Evolutionary conservation across 768 basidiomycete species (phyloP).

Genomic region (Infundibulicybe gibba): DNA sequence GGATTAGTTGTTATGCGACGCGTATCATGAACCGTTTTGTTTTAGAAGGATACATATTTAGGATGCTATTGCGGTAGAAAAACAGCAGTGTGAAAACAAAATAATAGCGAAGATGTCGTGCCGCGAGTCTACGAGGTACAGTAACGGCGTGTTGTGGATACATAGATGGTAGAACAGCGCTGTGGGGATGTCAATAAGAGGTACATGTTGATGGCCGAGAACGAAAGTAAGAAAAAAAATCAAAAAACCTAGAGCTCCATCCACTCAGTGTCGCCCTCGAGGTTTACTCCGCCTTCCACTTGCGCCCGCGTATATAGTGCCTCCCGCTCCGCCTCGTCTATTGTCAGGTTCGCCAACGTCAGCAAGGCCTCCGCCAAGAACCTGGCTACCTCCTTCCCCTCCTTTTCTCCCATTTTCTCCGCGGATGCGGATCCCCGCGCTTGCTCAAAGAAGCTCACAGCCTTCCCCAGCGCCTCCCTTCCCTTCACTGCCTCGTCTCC

Average conservation of each 20-base stretch:
- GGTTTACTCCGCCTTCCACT: slow-evolving; percentile 37
- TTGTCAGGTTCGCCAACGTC: slow-evolving; percentile 56
- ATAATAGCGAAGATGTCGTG: no score
- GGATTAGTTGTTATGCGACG: no score
- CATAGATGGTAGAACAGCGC: no score
- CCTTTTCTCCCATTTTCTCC: slow-evolving; percentile 12
- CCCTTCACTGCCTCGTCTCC: slow-evolving; percentile 54
- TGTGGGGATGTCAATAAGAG: no score
- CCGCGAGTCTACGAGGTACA: no score
- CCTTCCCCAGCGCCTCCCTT: slow-evolving; percentile 44
- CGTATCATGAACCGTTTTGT: no score
- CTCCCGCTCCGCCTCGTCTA: slow-evolving; percentile 43
- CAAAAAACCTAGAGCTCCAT: slow-evolving; percentile 8
- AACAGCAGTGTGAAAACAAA: no score
- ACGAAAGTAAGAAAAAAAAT: no score
- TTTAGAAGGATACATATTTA: no score
- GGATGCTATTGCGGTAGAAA: no score
- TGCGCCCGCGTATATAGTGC: slow-evolving; percentile 49
- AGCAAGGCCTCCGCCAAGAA: slow-evolving; percentile 54
- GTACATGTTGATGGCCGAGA: no score
- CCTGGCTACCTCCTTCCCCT: slow-evolving; percentile 21
- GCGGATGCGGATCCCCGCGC: slow-evolving; percentile 25
- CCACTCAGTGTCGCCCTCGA: slow-evolving; percentile 26
- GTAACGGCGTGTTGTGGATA: no score
- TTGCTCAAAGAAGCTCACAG: slow-evolving; percentile 38